These are phyloP conservation scores for Cystobasidium sp. DNA, from an alignment of 1,284 basidiomycete species.

Conservation along the genomic window DNA sequence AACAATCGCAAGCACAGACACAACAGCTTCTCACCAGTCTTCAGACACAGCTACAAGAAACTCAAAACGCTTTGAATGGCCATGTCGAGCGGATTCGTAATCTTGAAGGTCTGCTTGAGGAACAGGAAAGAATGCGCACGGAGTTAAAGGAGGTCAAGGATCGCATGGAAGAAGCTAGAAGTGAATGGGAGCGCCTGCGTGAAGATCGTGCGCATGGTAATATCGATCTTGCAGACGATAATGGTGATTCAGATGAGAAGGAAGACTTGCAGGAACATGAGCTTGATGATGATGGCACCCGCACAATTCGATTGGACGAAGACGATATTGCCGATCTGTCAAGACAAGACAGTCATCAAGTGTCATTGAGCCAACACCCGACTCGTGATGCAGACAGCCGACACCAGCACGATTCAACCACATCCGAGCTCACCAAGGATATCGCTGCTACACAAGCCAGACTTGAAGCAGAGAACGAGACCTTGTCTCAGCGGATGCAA, in stretches of 20 bases:
- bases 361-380: too few species aligned
- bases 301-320: constrained; percentile 54
- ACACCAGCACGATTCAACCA: neutral
- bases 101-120: constrained; percentile 75
- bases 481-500: constrained; percentile 73
- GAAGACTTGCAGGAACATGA: constrained; percentile 40
- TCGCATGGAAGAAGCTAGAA: constrained; percentile 56
- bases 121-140: constrained; percentile 82
- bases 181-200: constrained; percentile 47
- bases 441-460: constrained; percentile 41
- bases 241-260: constrained; percentile 60
- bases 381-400: neutral
- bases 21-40: constrained; percentile 58
- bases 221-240: constrained; percentile 58
- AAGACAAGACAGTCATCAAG: neutral
- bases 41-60: constrained; percentile 82
- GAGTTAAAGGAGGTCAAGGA: constrained; percentile 67
- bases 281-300: constrained; percentile 60
- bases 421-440: neutral
- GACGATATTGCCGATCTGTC: neutral
- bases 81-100: constrained; percentile 85
- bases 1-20: constrained; percentile 59
- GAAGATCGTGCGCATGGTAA: constrained; percentile 47
- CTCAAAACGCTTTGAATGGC: constrained; percentile 74
- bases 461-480: constrained; percentile 61